Base-by-base conservation (phyloP, 495 filamentous ascomycete genomes). In the Letharia columbiana region DNA sequence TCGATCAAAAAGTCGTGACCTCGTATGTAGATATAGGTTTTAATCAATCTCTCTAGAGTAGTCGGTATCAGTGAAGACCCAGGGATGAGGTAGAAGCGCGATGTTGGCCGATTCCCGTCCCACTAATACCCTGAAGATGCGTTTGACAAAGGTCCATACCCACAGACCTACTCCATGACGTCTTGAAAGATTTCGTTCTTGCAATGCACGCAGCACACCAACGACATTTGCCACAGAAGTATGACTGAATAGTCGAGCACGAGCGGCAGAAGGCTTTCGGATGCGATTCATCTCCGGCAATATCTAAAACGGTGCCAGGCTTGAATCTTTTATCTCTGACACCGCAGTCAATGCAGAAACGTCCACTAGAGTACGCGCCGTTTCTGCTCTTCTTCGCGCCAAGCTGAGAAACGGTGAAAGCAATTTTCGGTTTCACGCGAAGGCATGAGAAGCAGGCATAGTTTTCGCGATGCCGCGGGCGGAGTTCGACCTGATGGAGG, bases 181-280 rank as follows among this genome's bases (percentile, higher is more conserved):
- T 10, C 10, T 42, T 42, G 40, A 42, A 42, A 42, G 40, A 4
- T 13, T 42, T 42, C 40, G 40, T 49, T 49, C 20, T 49, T 8
- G 45, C 45, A 49, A 49, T 49, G 20, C 20, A 49, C 45, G 45
- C 45, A 49, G 45, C 45, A 23, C 59, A 61, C 39, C 59, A 28
- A 44, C 20, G 33, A 44, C 39, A 44, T 17, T 61, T 31, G 44
- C 44, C 40, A 23, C 60, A 42, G 60, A 11, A 61, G 23, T 28
- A 61, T 18, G n/a, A 42, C 40, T 44, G 37, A 28, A 44, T 10
- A 8, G n/a, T 61, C 12, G 44, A 17, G 20, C 40, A 44, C 13
- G 3, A 17, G 23, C 10, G 4, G 60, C 40, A 44, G 23, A 44
- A 42, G 12, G 45, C 9, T 33, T 31, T 31, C 10, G 12, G 10